Evolutionary conservation across 371 early-diverging fungal species (phyloP).

Genomic region (Funneliformis caledonium): DNA sequence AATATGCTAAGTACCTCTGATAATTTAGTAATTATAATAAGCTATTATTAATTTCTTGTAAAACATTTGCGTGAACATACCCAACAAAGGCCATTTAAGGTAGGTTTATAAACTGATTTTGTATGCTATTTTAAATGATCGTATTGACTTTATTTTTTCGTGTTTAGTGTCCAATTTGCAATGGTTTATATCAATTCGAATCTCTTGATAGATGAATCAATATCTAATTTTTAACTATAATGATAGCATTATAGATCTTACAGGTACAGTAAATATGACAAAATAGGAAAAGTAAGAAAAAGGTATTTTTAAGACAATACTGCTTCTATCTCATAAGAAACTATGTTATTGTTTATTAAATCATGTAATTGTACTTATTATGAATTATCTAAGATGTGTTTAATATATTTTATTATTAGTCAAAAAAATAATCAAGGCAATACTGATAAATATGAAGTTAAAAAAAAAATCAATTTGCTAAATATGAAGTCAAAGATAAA

Average conservation of each 20-base stretch:
- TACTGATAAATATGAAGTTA: not conserved
- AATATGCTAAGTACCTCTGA: not conserved
- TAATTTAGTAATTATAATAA: not conserved
- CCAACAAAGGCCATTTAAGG: too few relatives aligned
- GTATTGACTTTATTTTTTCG: not conserved
- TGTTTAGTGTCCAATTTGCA: not conserved
- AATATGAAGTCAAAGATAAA: too few relatives aligned
- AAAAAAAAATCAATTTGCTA: too few relatives aligned
- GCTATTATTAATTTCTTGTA: not conserved
- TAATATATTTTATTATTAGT: not conserved
- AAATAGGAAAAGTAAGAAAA: not conserved
- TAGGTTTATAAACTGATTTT: not conserved
- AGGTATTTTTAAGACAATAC: not conserved
- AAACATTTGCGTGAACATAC: too few relatives aligned
- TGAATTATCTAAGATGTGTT: not conserved
- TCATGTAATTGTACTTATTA: not conserved
- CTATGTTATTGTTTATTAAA: not conserved
- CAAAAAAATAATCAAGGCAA: not conserved
- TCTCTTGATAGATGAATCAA: not conserved
- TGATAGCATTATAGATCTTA: not conserved
- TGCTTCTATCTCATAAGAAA: not conserved
- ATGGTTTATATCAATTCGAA: not conserved
- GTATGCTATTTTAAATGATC: not conserved
- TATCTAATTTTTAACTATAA: not conserved
- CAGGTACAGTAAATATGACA: not conserved